Evolutionary conservation across 352 stramenopile genomes (phyloP).

Genomic region (Globisporangium rhizosaccharum): DNA sequence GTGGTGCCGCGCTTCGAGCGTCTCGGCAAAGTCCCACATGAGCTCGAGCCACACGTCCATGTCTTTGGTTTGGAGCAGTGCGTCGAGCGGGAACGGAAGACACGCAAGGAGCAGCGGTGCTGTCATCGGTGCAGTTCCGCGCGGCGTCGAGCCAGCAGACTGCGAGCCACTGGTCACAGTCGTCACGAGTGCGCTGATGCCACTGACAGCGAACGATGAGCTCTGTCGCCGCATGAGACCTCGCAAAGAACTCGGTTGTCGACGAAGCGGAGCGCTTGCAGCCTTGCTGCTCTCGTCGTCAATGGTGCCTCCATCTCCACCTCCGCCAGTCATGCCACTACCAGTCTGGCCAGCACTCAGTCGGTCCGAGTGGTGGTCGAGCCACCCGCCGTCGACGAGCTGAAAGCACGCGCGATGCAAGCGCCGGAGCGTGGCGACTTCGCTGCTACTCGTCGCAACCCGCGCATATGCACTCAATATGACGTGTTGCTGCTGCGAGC

Average conservation of each 20-base stretch:
- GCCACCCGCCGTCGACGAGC: constrained; percentile 1
- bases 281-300: too few species aligned
- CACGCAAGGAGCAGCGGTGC: constrained; percentile 1
- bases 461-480: constrained; percentile 7
- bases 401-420: constrained; percentile 5
- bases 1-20: constrained; percentile 4
- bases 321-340: not conserved
- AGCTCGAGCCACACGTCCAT: constrained; percentile 10
- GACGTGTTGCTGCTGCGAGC: constrained; percentile 8
- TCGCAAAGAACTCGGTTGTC: constrained; percentile 2
- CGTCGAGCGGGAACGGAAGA: constrained; percentile 9
- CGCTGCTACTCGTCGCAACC: not conserved
- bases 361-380: not conserved
- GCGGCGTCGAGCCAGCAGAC: not conserved
- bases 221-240: not conserved
- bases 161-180: too few species aligned
- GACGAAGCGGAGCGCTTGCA: not conserved
- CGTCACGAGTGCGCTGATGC: not conserved
- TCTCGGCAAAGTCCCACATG: constrained; percentile 8
- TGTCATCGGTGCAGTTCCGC: not conserved
- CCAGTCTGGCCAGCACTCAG: not conserved
- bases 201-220: not conserved
- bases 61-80: not conserved
- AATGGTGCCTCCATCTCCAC: not conserved
- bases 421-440: not conserved